Base-by-base conservation (phyloP, 202 grass and related monocot genomes). In the Bolboschoenoplectus hybrid region DNA sequence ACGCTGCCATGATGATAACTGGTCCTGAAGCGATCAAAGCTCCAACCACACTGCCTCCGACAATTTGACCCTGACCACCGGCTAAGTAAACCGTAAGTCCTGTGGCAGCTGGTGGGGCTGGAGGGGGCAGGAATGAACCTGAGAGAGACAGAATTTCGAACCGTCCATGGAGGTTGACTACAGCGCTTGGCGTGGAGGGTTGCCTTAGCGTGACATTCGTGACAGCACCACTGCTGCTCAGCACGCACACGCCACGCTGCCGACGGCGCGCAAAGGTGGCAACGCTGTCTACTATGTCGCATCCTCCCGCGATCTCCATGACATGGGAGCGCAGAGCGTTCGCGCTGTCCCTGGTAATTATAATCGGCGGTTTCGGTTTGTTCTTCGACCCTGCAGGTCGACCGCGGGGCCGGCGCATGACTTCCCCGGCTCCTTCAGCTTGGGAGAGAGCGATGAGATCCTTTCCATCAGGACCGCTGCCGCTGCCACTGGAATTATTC, bases 121-220 rank as follows among this genome's bases (percentile, higher is more conserved):
- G 97, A 12, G 93, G 88, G 0, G 97, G 97, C 0, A 99, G 90
- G 84, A 99, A 99, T 16, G 93, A 99, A 20, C 97, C 97, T 52
- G 81, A 88, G 64, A 99, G 93, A 19, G 97, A 94, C 50, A 97
- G 97, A 91, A 99, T 97, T 85, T 99, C 97, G 70, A 94, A 99
- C 20, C 90, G 78, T 12, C 97, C 97, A 7, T 85, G 75, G 63
- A 99, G 89, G 13, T 43, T 92, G 64, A 94, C 80, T 56, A 90
- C 89, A 2, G 86, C 56, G 9, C 92, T 82, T 5, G 89, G 87
- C 2, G 90, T 84, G 0, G 49, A 68, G 0, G 93, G 90, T 69
- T 99, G 93, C 14, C 93, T 88, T 78, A 99, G 67, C 47, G 88
- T 80, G 85, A 97, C 83, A 89, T 94, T 97, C 45, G 87, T 78